phyloP scores from a whole-genome alignment of 1,284 basidiomycete species.

The Puccinia triticina region DNA sequence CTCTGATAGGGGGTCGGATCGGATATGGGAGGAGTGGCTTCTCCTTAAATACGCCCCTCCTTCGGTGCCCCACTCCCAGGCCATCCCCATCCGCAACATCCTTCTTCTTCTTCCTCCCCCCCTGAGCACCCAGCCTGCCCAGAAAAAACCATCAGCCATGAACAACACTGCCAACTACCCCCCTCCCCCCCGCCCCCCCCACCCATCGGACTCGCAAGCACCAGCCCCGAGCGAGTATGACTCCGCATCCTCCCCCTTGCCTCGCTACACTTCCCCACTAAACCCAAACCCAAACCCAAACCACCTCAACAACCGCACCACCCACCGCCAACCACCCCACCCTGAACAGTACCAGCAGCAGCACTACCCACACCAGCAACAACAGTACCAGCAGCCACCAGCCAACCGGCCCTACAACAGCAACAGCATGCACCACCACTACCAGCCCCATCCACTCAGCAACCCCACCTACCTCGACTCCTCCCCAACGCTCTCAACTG shows the following conservation, averaged over 20 bases:
- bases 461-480: slow-evolving; percentile 42
- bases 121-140: no score
- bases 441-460: slow-evolving; percentile 47
- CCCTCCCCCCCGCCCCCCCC: background rate
- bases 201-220: background rate
- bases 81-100: no score
- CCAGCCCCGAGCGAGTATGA: background rate
- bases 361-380: background rate
- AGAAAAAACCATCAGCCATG: no score
- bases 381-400: slow-evolving; percentile 8
- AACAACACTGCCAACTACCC: background rate
- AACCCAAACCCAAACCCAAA: slow-evolving; percentile 2
- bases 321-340: background rate
- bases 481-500: slow-evolving; percentile 22
- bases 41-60: no score
- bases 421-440: background rate
- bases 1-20: no score
- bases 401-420: slow-evolving; percentile 14
- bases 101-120: no score
- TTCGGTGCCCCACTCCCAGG: no score
- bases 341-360: slow-evolving; percentile 10
- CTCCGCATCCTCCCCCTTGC: slow-evolving; percentile 8
- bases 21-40: no score
- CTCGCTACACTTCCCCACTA: slow-evolving; percentile 19
- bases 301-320: background rate